Base-by-base conservation (phyloP, 2,329 filamentous ascomycete species). In the Epichloe sp. region DNA sequence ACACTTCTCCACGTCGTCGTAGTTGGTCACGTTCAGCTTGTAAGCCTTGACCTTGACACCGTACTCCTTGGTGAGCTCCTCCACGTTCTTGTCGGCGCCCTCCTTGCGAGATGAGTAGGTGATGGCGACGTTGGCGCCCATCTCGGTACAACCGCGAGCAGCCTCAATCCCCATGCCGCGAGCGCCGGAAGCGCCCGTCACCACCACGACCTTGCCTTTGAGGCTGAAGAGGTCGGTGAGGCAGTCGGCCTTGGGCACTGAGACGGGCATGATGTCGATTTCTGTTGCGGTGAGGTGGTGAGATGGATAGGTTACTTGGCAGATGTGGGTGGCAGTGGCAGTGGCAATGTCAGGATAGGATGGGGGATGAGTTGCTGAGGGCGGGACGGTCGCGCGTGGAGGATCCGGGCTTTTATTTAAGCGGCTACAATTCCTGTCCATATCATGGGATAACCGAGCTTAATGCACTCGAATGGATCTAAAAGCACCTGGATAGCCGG, bases 31-130 rank as follows among this genome's bases (percentile, higher is more conserved):
- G 60, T 83, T 75, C 56, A 78, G 72, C 66, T 78, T 71, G 68
- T 81, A 81, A 40, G 76, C 75, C 68, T 77, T 77, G 63, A 72
- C 79, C 66, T 83, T 82, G 58, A 88, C 77, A 47, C 83, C 82
- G 60, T 85, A 86, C 37, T 79, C 74, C 63, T 78, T 74, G 56
- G 70, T 71, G 49, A 88, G 77, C 59, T 84, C 82, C 44, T 72
- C 74, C 31, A 82, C 80, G 60, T 85, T 82, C 63, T 83, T 79
- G 41, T 79, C 70, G 34, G 83, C 82, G 44, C 83, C 80, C 62
- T 80, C 75, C 66, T 85, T 85, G 62, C 78, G 79, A 55, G 83
- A 82, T 51, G 82, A 79, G 71, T 83, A 86, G 58, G 85, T 90
- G 59, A 87, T 77, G 61, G 80, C 83, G 40, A 87, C 70, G 59